Evolutionary conservation across 176 grass and related monocot species (phyloP), one percentile per base, ranked within the genome.

Genomic region (Puccinellia tenuiflora): DNA sequence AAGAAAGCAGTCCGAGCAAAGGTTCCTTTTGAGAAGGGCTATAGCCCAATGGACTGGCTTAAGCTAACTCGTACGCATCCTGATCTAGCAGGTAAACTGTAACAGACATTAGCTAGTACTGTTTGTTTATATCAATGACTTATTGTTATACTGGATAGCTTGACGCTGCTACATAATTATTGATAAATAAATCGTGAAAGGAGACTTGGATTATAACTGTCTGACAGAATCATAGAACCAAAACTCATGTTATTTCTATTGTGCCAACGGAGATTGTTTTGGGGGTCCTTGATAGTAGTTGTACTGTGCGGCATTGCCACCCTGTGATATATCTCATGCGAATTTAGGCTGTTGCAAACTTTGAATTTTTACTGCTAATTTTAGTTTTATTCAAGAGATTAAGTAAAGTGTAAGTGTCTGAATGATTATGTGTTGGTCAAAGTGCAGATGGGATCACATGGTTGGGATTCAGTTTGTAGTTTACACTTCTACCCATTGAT

Each of bases 41-140:
- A 85, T 82, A 98, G 92, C 69, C 96, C 88, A 90, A 93, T 98
- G 93, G 91, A 95, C 76, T 93, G 96, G 96, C 55, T 98, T 42
- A 98, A 98, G 75, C 83, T 93, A 68, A 98, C 91, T 77, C 87
- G 52, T 57, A 93, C 89, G 1, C 70, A 93, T 84, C 92, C 96
- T 82, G 96, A 98, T 87, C 90, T 98, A 54, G 87, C 96, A 88
- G 96, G 91, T 98, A 81, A 56, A 35, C 83, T 42, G 0, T 67
- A 52, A 35, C 39, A 70, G 30, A 34, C 45, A 54, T 52, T 51
- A 39, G 20, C 61, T 40, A 10, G 21, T 74, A 35, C 17, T 80
- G 33, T 69, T 74, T 79, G 17, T 55, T 74, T 4, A 55, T 30
- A 51, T 45, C 46, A 1, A 28, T 47, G 72, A 75, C 26, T 76